Evolutionary conservation across 768 basidiomycete species (phyloP), one percentile per base, ranked within the genome.

Genomic region (Neoboletus subvelutipes): DNA sequence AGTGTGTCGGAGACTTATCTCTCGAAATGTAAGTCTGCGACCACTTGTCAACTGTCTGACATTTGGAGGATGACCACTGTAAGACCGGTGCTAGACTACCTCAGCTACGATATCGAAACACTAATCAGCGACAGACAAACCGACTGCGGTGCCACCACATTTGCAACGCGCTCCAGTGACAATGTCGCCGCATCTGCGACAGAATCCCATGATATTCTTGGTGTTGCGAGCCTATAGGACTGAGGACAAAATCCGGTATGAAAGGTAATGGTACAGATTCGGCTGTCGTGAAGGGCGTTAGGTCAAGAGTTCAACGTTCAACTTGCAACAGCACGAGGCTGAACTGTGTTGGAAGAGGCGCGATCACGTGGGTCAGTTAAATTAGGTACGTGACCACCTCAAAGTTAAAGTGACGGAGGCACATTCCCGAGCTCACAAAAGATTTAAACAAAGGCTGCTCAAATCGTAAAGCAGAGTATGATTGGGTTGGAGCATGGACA

Each of bases 161-260:
- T 82, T 86, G 72, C 90, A 92, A 51, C 87, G 87, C 42, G 76
- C 72, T 48, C 83, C 83, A 36, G 77, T 67, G 33, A 92, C 90
- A 56, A 94, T 91, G 60, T 92, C 88, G 55, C 91, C 92, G 67
- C 91, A 94, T 68, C 89, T 79, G 57, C 88, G 81, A 75, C 92
- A 94, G 66, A 93, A 93, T 24, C 87, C 88, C 91, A 93, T 93
- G 28, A 40, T 40, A n/a, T 9, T 40, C 37, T 18, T 29, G 34
- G 28, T 28, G 17, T 6, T 10, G 24, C 22, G 36, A 40, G 31
- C 48, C 26, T 45, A 49, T n/a, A 39, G 26, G 6, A 37, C 22
- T 6, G 7, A 7, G 18, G 47, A 33, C 26, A 28, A 40, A 31
- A 40, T 13, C 24, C 20, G 40, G 31, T 43, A 28, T 26, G 24